Evolutionary conservation across 179 eudicot species (phyloP).

Genomic region (Amaranthus tricolor): DNA sequence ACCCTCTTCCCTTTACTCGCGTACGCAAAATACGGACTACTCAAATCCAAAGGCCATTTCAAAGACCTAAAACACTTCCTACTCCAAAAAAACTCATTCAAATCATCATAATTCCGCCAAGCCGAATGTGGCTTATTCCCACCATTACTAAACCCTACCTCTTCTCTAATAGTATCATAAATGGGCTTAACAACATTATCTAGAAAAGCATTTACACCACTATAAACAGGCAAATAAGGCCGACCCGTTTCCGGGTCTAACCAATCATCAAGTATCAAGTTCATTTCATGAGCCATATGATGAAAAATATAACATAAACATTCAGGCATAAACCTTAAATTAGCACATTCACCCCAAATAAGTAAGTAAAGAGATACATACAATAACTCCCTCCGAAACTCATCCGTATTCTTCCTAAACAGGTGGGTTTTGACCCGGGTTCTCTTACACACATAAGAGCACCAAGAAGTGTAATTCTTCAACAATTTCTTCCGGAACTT

Average conservation of each 20-base stretch:
- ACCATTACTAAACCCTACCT: conserved; percentile 58
- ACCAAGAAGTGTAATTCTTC: conserved; percentile 64
- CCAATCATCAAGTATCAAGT: conserved; percentile 47
- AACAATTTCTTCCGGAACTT: conserved; percentile 57
- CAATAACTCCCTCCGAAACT: conserved; percentile 62
- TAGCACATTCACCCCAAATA: conserved; percentile 88
- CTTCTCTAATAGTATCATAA: conserved; percentile 46
- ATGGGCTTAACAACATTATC: conserved; percentile 53
- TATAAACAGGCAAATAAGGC: conserved; percentile 39
- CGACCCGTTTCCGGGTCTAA: conserved; percentile 55
- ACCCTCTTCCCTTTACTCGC: conserved; percentile 39
- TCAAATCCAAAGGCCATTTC: conserved; percentile 76
- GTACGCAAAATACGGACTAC: conserved; percentile 41
- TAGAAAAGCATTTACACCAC: conserved; percentile 54
- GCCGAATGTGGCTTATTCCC: conserved; percentile 91
- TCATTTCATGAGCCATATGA: conserved; percentile 70
- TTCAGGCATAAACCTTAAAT: conserved; percentile 72
- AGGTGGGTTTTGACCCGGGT: conserved; percentile 41
- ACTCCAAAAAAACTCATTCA: conserved; percentile 92
- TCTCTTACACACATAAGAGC: conserved; percentile 46
- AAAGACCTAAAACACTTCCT: conserved; percentile 60
- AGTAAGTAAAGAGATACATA: conserved; percentile 66
- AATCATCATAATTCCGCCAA: conserved; percentile 94
- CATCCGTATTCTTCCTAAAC: conserved; percentile 39
- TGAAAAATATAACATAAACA: conserved; percentile 84